Conservation (phyloP, 768 basidiomycete genomes). For the Suillus hirtellus region DNA sequence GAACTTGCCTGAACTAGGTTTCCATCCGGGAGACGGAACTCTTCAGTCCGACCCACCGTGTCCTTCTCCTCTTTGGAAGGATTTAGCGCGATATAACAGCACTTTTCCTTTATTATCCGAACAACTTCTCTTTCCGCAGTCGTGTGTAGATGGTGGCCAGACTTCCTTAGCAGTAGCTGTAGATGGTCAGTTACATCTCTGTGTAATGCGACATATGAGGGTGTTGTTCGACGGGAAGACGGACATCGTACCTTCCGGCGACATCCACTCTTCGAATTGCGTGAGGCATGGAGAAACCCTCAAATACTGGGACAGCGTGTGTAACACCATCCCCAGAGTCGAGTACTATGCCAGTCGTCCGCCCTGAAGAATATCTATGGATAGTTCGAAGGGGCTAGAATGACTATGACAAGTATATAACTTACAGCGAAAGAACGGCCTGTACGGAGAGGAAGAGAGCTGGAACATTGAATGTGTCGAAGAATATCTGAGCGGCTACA, state of each 20-base stretch:
- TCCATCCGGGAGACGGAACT: conserved; percentile 93
- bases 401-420: conserved; percentile 16
- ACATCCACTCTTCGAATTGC: conserved; percentile 96
- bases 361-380: conserved; percentile 90
- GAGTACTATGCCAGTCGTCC: conserved; percentile 98
- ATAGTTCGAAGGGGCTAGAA: conserved; percentile 19
- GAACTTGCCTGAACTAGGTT: conserved; percentile 80
- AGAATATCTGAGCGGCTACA: conserved; percentile 97
- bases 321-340: conserved; percentile 99
- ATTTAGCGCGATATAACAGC: conserved; percentile 92
- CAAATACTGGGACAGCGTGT: conserved; percentile 97
- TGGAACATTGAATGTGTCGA: conserved; percentile 99
- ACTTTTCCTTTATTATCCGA: conserved; percentile 97
- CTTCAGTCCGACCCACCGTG: conserved; percentile 69
- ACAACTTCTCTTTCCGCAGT: conserved; percentile 98
- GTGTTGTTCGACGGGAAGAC: conserved; percentile 3
- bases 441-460: conserved; percentile 96
- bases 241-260: conserved; percentile 74
- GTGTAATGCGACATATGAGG: conserved; percentile 11
- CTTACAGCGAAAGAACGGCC: conserved; percentile 93
- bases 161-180: conserved; percentile 89
- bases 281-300: conserved; percentile 99
- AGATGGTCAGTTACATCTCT: conserved; percentile 98
- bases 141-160: conserved; percentile 93
- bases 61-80: conserved; percentile 97